Conservation (phyloP, 257 asterid genomes). For the Cinchona pubescens region DNA sequence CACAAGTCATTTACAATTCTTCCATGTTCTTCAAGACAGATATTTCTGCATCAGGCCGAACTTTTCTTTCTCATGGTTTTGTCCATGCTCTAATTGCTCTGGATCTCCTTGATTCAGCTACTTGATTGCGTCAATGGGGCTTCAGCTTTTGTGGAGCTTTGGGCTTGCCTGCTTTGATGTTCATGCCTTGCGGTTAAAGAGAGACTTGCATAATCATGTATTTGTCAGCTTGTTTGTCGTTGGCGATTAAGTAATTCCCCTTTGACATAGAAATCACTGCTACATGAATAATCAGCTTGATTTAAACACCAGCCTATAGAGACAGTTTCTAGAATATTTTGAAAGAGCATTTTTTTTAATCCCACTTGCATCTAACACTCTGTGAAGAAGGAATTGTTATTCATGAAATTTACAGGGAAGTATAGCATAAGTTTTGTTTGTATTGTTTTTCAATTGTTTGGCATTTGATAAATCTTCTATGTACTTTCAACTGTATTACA, state of each 20-base stretch:
- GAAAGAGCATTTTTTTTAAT: not conserved
- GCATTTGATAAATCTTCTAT: not conserved
- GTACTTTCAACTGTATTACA: conserved; percentile 1
- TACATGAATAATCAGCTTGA: not conserved
- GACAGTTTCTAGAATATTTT: not conserved
- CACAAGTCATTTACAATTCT: not conserved
- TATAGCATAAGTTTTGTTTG: not conserved
- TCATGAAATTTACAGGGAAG: not conserved
- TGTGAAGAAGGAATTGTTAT: not conserved
- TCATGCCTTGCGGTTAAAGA: conserved; percentile 79
- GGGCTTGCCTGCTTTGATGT: conserved; percentile 79
- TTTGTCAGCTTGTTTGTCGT: conserved; percentile 70
- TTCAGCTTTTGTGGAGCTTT: conserved; percentile 88
- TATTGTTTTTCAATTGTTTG: not conserved
- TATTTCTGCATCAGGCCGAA: not conserved
- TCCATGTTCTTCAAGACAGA: not conserved
- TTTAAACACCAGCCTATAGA: not conserved
- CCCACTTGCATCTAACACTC: not conserved
- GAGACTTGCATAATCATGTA: conserved; percentile 64
- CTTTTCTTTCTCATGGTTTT: not conserved
- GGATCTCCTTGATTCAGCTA: conserved; percentile 49
- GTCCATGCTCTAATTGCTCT: not conserved
- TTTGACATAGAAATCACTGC: not conserved
- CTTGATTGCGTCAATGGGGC: conserved; percentile 94
- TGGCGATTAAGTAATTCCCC: conserved; percentile 83